phyloP scores from a whole-genome alignment of 768 basidiomycete genomes.

The Rhodosporidiobolus odoratus region DNA sequence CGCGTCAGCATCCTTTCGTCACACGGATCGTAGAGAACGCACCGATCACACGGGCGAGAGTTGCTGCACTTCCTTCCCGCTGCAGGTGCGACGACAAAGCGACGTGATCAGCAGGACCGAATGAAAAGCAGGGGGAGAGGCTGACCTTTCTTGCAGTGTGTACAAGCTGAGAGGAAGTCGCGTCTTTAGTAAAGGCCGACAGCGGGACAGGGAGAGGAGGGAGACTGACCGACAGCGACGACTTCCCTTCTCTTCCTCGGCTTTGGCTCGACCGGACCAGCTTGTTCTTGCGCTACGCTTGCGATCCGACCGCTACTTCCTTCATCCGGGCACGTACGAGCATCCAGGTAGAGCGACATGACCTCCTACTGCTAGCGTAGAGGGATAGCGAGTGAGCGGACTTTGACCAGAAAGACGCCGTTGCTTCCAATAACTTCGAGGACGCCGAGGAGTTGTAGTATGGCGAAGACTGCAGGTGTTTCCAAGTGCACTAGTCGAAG shows the following conservation, averaged over 20 bases:
- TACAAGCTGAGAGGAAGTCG: not conserved
- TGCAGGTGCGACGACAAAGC: not conserved
- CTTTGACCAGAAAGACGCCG: too few relatives aligned
- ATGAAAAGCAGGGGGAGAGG: too few relatives aligned
- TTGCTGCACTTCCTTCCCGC: conserved; percentile 1
- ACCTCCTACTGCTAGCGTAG: too few relatives aligned
- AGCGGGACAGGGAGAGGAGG: not conserved
- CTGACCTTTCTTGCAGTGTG: not conserved
- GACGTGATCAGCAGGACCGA: not conserved
- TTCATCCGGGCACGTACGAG: too few relatives aligned
- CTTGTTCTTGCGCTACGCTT: not conserved
- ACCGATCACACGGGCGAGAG: conserved; percentile 1
- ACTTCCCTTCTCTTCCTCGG: not conserved
- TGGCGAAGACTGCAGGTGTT: too few relatives aligned
- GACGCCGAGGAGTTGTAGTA: too few relatives aligned
- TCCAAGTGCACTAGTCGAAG: too few relatives aligned
- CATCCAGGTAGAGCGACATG: too few relatives aligned
- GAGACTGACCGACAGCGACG: not conserved
- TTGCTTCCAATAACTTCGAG: too few relatives aligned
- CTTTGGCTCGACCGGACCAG: not conserved
- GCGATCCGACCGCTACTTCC: too few relatives aligned
- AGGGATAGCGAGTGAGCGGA: too few relatives aligned
- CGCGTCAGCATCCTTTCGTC: not conserved
- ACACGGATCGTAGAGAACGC: not conserved
- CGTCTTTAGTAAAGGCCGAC: not conserved